Evolutionary conservation across 441 rosid species (phyloP).

Genomic region (Capsella rubella): DNA sequence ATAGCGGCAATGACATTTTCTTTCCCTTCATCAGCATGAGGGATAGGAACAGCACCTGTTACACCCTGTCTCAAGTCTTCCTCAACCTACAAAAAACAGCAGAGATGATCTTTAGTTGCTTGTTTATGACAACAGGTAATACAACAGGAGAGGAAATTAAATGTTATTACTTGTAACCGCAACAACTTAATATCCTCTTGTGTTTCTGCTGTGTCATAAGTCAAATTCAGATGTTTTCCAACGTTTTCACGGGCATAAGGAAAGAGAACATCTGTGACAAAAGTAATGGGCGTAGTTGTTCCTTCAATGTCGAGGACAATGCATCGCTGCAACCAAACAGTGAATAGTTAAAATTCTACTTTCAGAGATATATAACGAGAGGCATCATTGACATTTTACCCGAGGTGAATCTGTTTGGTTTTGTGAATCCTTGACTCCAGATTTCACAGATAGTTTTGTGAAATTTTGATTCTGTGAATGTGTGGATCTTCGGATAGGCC

Average conservation of each 20-base stretch:
- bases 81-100: slow-evolving; percentile 60
- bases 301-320: slow-evolving; percentile 97
- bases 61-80: slow-evolving; percentile 80
- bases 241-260: slow-evolving; percentile 93
- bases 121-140: slow-evolving; percentile 4
- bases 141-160: not conserved
- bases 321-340: slow-evolving; percentile 66
- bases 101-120: slow-evolving; percentile 36
- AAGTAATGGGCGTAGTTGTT: slow-evolving; percentile 94
- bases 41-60: slow-evolving; percentile 70
- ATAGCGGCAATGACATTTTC: slow-evolving; percentile 82
- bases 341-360: slow-evolving; percentile 4
- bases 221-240: slow-evolving; percentile 74
- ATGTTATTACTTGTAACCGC: slow-evolving; percentile 69
- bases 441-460: slow-evolving; percentile 49
- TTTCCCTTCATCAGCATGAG: slow-evolving; percentile 70
- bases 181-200: slow-evolving; percentile 76
- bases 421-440: slow-evolving; percentile 53
- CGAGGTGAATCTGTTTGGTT: slow-evolving; percentile 47
- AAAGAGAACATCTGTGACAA: slow-evolving; percentile 87
- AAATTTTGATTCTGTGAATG: slow-evolving; percentile 45
- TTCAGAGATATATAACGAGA: not conserved
- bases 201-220: slow-evolving; percentile 81
- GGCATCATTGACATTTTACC: slow-evolving; percentile 50
- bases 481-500: slow-evolving; percentile 56